Base-by-base conservation (phyloP, 1,284 basidiomycete species). In the Apiotrichum gracile region DNA sequence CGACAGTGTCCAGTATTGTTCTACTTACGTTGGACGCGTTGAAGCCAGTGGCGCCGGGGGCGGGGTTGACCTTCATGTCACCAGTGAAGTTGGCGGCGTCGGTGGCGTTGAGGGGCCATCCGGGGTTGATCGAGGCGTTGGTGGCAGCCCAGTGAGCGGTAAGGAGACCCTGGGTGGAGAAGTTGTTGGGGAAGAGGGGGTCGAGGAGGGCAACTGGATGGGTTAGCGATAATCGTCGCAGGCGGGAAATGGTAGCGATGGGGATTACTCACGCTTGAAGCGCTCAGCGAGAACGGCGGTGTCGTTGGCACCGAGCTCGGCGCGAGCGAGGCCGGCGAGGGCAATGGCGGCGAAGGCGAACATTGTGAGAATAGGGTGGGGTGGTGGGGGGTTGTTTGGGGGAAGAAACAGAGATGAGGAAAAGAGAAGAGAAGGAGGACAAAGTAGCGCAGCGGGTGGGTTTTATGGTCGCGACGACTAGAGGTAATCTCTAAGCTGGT, bases 61-160 rank as follows among this genome's bases (percentile, higher is more conserved):
- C 41, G 41, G 54, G 54, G 46, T 55, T 96, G 69, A 96, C 72
- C 60, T 96, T 85, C 63, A 97, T 87, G 13, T 91, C 92, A 10
- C 85, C 80, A 26, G 84, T 80, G 44, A 80, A 65, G 3, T 80
- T 77, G 70, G 90, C 91, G 40, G 41, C 40, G 38, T 39, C 41
- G 9, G 14, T 8, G 33, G 33, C 33, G 33, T 34, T 10, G 34
- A 50, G 14, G 25, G 24, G 17, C 17, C 25, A 13, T 42, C 46
- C 54, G 26, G 24, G 35, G 40, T 51, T 45, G 44, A 55, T 14
- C 45, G 49, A 27, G 38, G 52, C 51, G 33, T 44, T 41, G 33
- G 47, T 47, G 45, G 54, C n/a, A n/a, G n/a, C 33, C 37, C 47
- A 58, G 26, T 43, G 39, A 43, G 48, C 57, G 37, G 42, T 35